A percentile compares a stretch with the other conserved stretches of the same genome.
These are phyloP conservation scores for Suhomyces ambrosiae DNA, from an alignment of 1,139 yeast species.

Conservation along the genomic window DNA sequence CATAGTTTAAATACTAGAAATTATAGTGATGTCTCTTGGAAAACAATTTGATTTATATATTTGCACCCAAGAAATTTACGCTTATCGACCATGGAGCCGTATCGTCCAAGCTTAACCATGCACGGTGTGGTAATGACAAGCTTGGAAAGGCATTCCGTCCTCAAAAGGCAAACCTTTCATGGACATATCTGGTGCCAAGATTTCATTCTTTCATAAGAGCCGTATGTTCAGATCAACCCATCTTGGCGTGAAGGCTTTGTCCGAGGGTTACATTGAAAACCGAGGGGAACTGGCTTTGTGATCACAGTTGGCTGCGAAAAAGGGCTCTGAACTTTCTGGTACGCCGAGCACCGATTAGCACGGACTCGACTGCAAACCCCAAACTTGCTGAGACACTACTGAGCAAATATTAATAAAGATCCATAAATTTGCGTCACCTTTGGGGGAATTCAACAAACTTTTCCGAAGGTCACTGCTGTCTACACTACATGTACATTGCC, in stretches of 20 bases:
- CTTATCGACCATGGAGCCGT: conserved; percentile 1
- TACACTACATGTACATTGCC: too few species aligned
- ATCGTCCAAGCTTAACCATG: neutral
- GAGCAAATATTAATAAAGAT: too few species aligned
- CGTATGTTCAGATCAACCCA: conserved; percentile 1
- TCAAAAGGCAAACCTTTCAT: too few species aligned
- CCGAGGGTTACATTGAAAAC: neutral
- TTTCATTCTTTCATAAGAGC: neutral
- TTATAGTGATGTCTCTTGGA: too few species aligned
- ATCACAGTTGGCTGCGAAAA: neutral
- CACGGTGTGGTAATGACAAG: neutral
- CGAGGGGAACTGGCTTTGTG: neutral
- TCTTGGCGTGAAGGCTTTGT: neutral
- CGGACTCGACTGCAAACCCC: neutral
- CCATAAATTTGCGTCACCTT: too few species aligned
- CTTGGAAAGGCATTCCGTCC: neutral
- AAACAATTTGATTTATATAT: neutral
- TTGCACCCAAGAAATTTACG: conserved; percentile 1
- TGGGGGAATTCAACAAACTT: too few species aligned
- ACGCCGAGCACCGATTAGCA: neutral
- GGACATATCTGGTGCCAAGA: neutral
- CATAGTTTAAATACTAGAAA: too few species aligned
- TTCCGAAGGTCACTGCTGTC: too few species aligned
- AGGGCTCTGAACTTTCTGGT: neutral
- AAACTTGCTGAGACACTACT: too few species aligned